Evolutionary conservation across 2,329 filamentous ascomycete species (phyloP).

Genomic region (Pseudogymnoascus sp.): DNA sequence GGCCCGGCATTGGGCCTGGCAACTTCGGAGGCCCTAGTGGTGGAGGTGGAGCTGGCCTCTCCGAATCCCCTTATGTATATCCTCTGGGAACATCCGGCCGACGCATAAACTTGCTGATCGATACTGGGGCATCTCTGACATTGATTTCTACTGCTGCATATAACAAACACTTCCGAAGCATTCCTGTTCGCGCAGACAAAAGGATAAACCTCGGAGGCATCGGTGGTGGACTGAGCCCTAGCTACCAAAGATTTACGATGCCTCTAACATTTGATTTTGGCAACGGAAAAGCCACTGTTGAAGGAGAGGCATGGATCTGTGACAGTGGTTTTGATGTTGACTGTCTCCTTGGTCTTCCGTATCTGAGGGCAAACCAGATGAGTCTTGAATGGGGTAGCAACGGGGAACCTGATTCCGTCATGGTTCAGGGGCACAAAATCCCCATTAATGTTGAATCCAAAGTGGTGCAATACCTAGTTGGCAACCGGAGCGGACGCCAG

Average conservation of each 20-base stretch:
- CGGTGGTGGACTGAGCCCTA: neutral
- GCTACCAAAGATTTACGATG: neutral
- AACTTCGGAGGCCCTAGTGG: neutral
- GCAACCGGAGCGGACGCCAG: neutral
- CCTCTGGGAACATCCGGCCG: neutral
- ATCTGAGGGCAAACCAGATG: neutral
- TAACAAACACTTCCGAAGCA: neutral
- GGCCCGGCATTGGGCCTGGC: neutral
- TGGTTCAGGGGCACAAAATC: neutral
- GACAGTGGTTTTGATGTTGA: neutral
- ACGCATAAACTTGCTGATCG: neutral
- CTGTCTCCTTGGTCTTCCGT: neutral
- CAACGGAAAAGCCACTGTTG: neutral
- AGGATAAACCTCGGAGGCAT: neutral
- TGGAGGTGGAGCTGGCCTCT: neutral
- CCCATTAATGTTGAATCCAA: neutral
- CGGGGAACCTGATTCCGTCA: neutral
- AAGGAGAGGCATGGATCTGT: neutral
- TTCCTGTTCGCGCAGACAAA: neutral
- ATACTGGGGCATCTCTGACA: neutral
- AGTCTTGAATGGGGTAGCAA: slow-evolving; percentile 1
- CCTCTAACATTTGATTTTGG: slow-evolving; percentile 1
- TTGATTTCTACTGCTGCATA: neutral
- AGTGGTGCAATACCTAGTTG: neutral
- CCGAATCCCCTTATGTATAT: neutral